Evolutionary conservation across 441 rosid genomes (phyloP), one percentile per base, ranked within the genome.

Genomic region (Sinapis alba): DNA sequence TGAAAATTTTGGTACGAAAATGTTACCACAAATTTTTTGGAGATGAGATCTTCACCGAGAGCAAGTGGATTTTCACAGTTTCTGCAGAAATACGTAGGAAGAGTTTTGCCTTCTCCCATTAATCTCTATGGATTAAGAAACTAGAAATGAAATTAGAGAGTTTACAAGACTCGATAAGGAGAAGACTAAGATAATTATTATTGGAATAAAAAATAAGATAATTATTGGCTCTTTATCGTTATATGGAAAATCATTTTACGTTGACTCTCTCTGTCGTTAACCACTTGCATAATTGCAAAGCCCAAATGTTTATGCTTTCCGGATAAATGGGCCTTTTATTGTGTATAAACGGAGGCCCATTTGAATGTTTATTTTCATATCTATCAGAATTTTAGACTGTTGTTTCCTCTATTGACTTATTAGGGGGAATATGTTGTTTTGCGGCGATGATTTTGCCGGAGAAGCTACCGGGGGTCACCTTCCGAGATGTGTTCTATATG

Each of bases 51-150:
- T 24, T 74, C 65, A 7, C 78, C 84, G 19, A 79, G 62, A 62
- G 94, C 91, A 54, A 87, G 76, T 32, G 92, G 90, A 21, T 75
- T 87, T 26, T 78, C 80, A 71, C 92, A 87, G 72, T 74, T 85
- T 61, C 73, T 69, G 87, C 97, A 86, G 72, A 85, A 86, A 83
- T 75, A 89, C 24, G 82, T 61, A 23, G 91, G 84, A 62, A 50
- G 73, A 27, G 80, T 79, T 62, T 71, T 58, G 66, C 32, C 56
- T 72, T 78, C 87, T 61, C 45, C 86, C 92, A 86, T 80, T 23
- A 24, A 34, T 10, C 11, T 19, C 53, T 28, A 75, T 75, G 68
- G 61, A 47, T 27, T 6, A 47, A 21, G 9, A 62, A 32, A 19
- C 18, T 19, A 6, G 47, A 66, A 59, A 66, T 11, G 1, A 59